Evolutionary conservation across 345 rosid species (phyloP).

Genomic region (Brassica nigra): DNA sequence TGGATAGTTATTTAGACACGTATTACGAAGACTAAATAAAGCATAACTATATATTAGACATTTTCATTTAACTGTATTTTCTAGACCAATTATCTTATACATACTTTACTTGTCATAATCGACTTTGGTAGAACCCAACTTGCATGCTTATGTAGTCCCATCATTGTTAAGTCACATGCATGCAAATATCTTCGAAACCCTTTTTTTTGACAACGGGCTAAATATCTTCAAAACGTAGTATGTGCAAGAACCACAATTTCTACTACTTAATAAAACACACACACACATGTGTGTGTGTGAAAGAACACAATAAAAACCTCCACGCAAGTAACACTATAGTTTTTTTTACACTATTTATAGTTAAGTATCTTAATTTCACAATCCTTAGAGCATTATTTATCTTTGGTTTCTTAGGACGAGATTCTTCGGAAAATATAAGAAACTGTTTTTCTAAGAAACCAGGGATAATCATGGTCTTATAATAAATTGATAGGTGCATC

Average conservation of each 20-base stretch:
- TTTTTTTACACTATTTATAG: not conserved
- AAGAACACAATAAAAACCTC: not conserved
- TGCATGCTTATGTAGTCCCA: conserved; percentile 44
- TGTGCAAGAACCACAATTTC: conserved; percentile 26
- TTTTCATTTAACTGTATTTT: not conserved
- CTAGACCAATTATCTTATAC: conserved; percentile 15
- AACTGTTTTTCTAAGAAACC: too few species aligned
- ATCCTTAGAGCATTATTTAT: not conserved
- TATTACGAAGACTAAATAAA: conserved; percentile 6
- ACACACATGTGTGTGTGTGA: not conserved
- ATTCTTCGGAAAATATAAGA: too few species aligned
- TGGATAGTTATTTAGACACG: conserved; percentile 24
- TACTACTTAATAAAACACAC: not conserved
- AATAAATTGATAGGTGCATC: conserved; percentile 20
- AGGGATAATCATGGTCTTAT: not conserved
- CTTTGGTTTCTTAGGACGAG: too few species aligned
- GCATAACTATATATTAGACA: conserved; percentile 20
- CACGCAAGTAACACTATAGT: not conserved
- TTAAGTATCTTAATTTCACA: not conserved
- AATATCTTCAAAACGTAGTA: conserved; percentile 29
- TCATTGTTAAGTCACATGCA: conserved; percentile 43
- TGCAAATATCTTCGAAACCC: conserved; percentile 27
- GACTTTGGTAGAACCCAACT: conserved; percentile 28
- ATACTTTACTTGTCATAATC: conserved; percentile 30
- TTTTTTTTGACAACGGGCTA: not conserved